phyloP scores from a whole-genome alignment of 202 grass and related monocot genomes.

The Schoenoplectus triqueter region DNA sequence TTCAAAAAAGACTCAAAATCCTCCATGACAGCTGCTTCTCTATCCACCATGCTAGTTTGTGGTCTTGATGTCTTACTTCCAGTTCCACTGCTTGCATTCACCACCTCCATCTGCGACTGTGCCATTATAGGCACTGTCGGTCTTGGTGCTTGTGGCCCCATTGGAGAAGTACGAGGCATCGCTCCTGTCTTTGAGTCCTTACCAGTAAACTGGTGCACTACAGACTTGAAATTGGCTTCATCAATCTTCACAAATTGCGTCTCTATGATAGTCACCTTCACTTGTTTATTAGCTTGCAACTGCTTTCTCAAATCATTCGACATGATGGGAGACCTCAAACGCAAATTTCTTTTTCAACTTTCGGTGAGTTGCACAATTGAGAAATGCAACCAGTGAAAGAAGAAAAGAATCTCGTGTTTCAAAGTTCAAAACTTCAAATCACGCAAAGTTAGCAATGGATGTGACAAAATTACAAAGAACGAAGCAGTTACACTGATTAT shows the following conservation, averaged over 20 bases:
- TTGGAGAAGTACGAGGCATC: neutral
- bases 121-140: neutral
- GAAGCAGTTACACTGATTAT: too few relatives aligned
- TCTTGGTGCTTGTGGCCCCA: neutral
- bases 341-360: too few relatives aligned
- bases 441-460: too few relatives aligned
- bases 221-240: constrained; percentile 66
- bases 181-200: constrained; percentile 19
- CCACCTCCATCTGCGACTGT: neutral
- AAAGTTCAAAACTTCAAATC: too few relatives aligned
- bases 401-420: too few relatives aligned
- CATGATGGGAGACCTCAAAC: too few relatives aligned
- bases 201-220: constrained; percentile 76
- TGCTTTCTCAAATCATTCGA: too few relatives aligned
- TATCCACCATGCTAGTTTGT: neutral
- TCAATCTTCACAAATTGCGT: constrained; percentile 68
- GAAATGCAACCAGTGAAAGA: too few relatives aligned
- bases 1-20: constrained; percentile 20
- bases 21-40: neutral
- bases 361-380: too few relatives aligned
- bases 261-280: constrained; percentile 82
- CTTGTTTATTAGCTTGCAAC: neutral
- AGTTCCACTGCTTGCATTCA: neutral
- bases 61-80: neutral
- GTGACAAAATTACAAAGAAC: too few relatives aligned